phyloP scores from a whole-genome alignment of 257 asterid species.

The Solanum sitiens region DNA sequence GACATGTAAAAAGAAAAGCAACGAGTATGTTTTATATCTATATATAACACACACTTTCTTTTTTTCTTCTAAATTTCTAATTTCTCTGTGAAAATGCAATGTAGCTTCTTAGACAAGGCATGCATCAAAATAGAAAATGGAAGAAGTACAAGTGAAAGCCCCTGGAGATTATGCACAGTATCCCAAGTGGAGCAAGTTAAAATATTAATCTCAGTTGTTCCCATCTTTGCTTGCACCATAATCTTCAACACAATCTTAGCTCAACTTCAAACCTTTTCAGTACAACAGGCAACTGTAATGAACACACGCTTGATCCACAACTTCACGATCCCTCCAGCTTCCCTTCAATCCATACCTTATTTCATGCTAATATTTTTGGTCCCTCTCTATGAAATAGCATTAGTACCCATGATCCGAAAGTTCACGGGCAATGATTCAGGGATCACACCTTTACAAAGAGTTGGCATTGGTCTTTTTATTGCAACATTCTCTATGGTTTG shows the following conservation, averaged over 20 bases:
- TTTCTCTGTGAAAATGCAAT: background rate
- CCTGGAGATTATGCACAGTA: slow-evolving; percentile 61
- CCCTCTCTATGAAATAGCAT: background rate
- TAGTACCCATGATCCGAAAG: slow-evolving; percentile 46
- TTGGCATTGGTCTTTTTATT: slow-evolving; percentile 21
- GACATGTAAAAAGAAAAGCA: too few species aligned
- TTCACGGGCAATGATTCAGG: slow-evolving; percentile 40
- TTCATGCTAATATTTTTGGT: background rate
- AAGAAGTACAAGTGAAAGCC: slow-evolving; percentile 19
- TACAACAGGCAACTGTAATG: slow-evolving; percentile 55
- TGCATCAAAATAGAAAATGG: slow-evolving; percentile 31
- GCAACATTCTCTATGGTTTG: slow-evolving; percentile 71
- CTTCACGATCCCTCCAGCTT: slow-evolving; percentile 62
- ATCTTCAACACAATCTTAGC: slow-evolving; percentile 72
- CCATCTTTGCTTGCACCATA: slow-evolving; percentile 64
- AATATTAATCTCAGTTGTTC: slow-evolving; percentile 46
- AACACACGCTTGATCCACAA: slow-evolving; percentile 26
- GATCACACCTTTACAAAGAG: slow-evolving; percentile 41
- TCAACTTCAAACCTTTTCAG: slow-evolving; percentile 71
- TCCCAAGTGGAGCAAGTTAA: slow-evolving; percentile 70
- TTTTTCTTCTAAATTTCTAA: background rate
- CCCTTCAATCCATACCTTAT: slow-evolving; percentile 27
- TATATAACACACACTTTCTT: background rate
- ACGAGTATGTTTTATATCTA: too few species aligned
- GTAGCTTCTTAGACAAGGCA: slow-evolving; percentile 64